Evolutionary conservation across 2,329 filamentous ascomycete species (phyloP).

Genomic region (Trichophyton rubrum): DNA sequence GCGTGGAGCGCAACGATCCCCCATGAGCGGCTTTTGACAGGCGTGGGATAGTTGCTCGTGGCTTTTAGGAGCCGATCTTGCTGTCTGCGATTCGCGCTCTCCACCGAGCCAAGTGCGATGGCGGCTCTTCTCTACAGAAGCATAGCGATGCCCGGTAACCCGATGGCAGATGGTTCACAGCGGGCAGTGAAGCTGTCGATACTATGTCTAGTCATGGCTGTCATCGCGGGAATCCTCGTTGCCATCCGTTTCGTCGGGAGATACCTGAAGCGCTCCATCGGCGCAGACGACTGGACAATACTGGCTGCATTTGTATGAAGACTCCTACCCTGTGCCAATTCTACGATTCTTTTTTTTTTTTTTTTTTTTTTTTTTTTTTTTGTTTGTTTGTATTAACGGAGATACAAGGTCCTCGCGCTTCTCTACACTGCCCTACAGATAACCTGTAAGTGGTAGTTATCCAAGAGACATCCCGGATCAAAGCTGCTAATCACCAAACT

Average conservation of each 20-base stretch:
- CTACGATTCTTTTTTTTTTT: background rate
- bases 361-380: too few species aligned
- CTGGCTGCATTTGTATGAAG: slow-evolving; percentile 14
- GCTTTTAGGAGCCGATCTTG: background rate
- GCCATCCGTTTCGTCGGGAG: slow-evolving; percentile 13
- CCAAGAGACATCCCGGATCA: background rate
- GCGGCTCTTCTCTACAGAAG: background rate
- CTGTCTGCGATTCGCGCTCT: background rate
- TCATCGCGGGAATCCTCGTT: slow-evolving; percentile 16
- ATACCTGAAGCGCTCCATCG: slow-evolving; percentile 12
- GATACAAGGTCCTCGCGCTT: slow-evolving; percentile 2
- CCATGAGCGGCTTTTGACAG: background rate
- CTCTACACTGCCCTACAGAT: slow-evolving; percentile 4
- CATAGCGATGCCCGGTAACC: too few species aligned
- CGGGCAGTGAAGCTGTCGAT: background rate
- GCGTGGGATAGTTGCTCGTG: background rate
- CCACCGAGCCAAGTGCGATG: background rate
- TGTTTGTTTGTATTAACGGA: background rate
- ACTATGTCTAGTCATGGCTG: slow-evolving; percentile 12
- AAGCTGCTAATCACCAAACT: background rate
- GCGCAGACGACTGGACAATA: slow-evolving; percentile 18
- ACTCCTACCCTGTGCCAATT: background rate
- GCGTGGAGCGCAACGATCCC: background rate
- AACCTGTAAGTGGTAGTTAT: slow-evolving; percentile 3
- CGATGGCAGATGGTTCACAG: background rate